Evolutionary conservation across 2,329 filamentous ascomycete genomes (phyloP).

Genomic region (Fusarium haematococcum): DNA sequence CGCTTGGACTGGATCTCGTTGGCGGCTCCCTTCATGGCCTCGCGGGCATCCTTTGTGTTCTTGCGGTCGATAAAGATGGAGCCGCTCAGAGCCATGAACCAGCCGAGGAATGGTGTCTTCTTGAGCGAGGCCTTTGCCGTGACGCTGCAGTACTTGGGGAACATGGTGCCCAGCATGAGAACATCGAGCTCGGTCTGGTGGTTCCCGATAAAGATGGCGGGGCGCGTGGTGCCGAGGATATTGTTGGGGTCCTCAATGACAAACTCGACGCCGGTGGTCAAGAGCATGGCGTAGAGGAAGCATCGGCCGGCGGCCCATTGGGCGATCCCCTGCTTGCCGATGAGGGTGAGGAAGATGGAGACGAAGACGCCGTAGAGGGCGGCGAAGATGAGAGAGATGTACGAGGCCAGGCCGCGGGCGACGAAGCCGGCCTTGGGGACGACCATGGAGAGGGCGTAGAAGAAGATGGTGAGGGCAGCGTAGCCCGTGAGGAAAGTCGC

Average conservation of each 20-base stretch:
- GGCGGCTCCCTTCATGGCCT: constrained; percentile 87
- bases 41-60: constrained; percentile 83
- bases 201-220: constrained; percentile 92
- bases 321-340: constrained; percentile 79
- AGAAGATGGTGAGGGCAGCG: constrained; percentile 60
- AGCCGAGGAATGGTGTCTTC: constrained; percentile 85
- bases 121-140: constrained; percentile 91
- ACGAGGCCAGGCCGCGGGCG: constrained; percentile 75
- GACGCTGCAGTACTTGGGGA: constrained; percentile 91
- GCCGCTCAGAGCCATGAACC: constrained; percentile 91
- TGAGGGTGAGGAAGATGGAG: constrained; percentile 76
- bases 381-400: constrained; percentile 69
- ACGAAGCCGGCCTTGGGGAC: constrained; percentile 73
- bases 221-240: constrained; percentile 73
- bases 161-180: constrained; percentile 87
- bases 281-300: constrained; percentile 84
- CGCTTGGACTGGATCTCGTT: constrained; percentile 78
- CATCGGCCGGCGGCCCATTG: constrained; percentile 86
- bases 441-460: constrained; percentile 73
- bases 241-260: constrained; percentile 75
- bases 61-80: constrained; percentile 95
- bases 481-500: constrained; percentile 65
- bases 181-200: constrained; percentile 98
- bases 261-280: constrained; percentile 83
- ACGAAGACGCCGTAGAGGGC: constrained; percentile 81